Conservation (phyloP, 1,284 basidiomycete genomes). For the Ustilago loliicola region DNA sequence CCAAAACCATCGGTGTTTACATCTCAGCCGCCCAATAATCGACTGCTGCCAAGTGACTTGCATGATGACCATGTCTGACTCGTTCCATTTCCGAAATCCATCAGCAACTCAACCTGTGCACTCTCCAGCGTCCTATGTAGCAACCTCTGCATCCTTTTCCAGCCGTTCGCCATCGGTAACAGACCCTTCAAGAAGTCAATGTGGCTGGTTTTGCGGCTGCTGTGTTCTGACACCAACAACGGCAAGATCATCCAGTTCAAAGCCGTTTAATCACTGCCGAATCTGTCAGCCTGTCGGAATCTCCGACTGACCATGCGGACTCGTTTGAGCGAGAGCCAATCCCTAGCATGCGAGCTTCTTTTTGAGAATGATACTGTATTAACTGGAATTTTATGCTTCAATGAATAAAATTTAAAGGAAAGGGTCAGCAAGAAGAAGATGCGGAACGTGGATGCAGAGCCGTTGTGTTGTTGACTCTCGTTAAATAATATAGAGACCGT, state of each 20-base stretch:
- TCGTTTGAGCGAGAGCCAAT: conserved; percentile 5
- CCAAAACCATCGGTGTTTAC: conserved; percentile 7
- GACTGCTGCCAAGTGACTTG: conserved; percentile 4
- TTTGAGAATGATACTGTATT: too few species aligned
- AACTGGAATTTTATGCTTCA: neutral
- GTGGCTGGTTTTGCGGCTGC: too few species aligned
- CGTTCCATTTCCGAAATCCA: too few species aligned
- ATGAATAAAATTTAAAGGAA: neutral
- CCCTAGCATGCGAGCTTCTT: neutral
- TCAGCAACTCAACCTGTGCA: too few species aligned
- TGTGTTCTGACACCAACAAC: too few species aligned
- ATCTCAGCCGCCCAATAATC: conserved; percentile 1
- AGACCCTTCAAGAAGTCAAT: too few species aligned
- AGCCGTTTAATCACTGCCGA: too few species aligned
- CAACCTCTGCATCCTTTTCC: too few species aligned
- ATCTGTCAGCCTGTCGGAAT: neutral
- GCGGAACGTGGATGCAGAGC: neutral
- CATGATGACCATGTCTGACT: too few species aligned
- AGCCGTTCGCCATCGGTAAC: too few species aligned
- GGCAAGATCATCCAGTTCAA: too few species aligned
- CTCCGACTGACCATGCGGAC: conserved; percentile 11
- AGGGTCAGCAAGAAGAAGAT: neutral
- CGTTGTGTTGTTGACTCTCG: neutral
- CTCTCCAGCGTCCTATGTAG: too few species aligned
- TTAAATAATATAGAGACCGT: neutral